phyloP scores from a whole-genome alignment of 1,139 yeast genomes.

The Yamadazyma friedrichii region DNA sequence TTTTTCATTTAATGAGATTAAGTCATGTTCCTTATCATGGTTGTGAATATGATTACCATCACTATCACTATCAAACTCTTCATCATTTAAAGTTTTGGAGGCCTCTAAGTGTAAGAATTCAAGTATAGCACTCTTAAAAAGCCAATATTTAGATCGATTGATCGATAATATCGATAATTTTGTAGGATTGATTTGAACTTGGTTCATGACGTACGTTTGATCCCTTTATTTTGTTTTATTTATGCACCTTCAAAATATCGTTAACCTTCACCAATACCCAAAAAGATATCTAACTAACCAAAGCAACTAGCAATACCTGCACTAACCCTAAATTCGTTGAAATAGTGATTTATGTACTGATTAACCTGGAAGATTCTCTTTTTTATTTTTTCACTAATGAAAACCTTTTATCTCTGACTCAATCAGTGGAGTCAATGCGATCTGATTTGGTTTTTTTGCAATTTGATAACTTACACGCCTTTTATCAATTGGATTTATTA shows the following conservation, averaged over 20 bases:
- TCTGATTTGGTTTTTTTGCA: background rate
- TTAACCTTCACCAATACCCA: no score
- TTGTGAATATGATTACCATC: conserved; percentile 16
- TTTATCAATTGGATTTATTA: background rate
- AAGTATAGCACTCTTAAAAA: conserved; percentile 46
- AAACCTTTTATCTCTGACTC: background rate
- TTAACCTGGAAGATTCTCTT: no score
- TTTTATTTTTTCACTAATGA: background rate
- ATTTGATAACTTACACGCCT: no score
- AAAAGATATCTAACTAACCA: no score
- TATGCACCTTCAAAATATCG: background rate
- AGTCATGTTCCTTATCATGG: conserved; percentile 10
- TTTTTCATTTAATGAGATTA: conserved; percentile 2
- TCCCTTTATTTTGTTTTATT: background rate
- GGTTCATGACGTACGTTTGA: conserved; percentile 21
- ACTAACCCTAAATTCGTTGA: no score
- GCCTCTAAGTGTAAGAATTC: conserved; percentile 33
- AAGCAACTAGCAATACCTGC: no score
- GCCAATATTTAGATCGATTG: conserved; percentile 50
- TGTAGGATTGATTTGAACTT: conserved; percentile 46
- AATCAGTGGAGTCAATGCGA: conserved; percentile 1
- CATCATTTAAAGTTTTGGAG: conserved; percentile 11
- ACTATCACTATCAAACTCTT: conserved; percentile 20
- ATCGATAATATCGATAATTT: conserved; percentile 47
- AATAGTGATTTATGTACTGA: no score